phyloP scores from a whole-genome alignment of 2,329 filamentous ascomycete genomes.

The Ophiostoma pallidulum region DNA sequence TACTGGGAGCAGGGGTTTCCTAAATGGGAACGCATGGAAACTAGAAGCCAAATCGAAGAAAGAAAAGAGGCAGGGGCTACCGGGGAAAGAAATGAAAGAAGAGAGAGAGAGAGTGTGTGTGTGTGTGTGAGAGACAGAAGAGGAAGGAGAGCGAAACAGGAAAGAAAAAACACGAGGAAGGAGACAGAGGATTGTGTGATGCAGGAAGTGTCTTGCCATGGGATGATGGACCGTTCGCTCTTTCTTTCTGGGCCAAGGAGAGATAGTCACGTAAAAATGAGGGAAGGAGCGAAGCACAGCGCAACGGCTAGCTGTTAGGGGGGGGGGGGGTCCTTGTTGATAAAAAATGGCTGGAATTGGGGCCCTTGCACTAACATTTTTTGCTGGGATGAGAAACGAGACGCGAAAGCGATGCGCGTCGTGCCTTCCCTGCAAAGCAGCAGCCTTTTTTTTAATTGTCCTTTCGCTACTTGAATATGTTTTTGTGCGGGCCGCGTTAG shows the following conservation, averaged over 20 bases:
- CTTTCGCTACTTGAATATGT: neutral
- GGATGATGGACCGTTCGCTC: conserved; percentile 9
- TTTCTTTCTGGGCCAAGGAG: conserved; percentile 3
- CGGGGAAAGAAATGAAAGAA: neutral
- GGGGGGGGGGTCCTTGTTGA: conserved; percentile 4
- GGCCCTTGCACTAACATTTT: neutral
- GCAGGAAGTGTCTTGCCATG: conserved; percentile 2
- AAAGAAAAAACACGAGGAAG: neutral
- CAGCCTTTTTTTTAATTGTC: neutral
- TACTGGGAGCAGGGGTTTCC: conserved; percentile 16
- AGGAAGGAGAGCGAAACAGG: neutral
- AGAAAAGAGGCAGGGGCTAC: neutral
- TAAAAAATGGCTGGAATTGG: conserved; percentile 4
- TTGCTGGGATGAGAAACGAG: conserved; percentile 11
- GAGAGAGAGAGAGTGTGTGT: too few species aligned
- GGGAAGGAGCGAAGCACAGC: conserved; percentile 1
- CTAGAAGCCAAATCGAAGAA: conserved; percentile 12
- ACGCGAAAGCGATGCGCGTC: conserved; percentile 13
- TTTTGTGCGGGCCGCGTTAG: too few species aligned
- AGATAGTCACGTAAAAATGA: too few species aligned
- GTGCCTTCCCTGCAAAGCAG: conserved; percentile 8
- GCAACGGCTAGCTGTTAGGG: neutral
- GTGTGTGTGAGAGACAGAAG: too few species aligned
- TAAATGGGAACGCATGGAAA: conserved; percentile 16
- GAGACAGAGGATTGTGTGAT: neutral